Evolutionary conservation across 2,329 filamentous ascomycete genomes (phyloP).

Genomic region (Aspergillus glaucus): DNA sequence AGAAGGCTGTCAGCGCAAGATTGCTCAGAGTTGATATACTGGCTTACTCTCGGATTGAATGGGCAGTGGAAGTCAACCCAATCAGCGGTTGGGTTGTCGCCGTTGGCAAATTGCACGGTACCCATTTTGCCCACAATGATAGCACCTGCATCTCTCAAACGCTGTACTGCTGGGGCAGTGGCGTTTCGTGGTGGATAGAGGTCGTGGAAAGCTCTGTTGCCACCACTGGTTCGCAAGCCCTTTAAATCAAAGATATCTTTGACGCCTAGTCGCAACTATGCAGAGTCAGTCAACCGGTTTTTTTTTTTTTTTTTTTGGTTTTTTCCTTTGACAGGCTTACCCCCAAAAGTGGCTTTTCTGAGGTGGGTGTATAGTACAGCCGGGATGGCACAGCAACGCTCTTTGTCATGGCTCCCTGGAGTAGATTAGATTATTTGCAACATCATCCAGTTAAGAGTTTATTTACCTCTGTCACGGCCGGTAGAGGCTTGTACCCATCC

Average conservation of each 20-base stretch:
- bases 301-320: too few relatives aligned
- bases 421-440: too few relatives aligned
- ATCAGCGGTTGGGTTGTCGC: conserved; percentile 13
- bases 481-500: not conserved
- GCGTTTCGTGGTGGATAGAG: conserved; percentile 43
- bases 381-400: conserved; percentile 52
- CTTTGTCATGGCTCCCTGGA: too few relatives aligned
- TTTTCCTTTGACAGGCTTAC: conserved; percentile 22
- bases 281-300: too few relatives aligned
- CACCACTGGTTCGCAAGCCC: conserved; percentile 51
- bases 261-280: conserved; percentile 45
- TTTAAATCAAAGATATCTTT: conserved; percentile 58
- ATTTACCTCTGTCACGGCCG: too few relatives aligned
- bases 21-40: too few relatives aligned
- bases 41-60: conserved; percentile 21
- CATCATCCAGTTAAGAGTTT: too few relatives aligned
- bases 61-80: conserved; percentile 28
- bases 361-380: conserved; percentile 48
- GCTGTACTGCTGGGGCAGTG: conserved; percentile 48
- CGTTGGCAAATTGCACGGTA: conserved; percentile 21
- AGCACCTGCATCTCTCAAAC: conserved; percentile 54
- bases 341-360: conserved; percentile 48
- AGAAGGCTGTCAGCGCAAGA: too few relatives aligned
- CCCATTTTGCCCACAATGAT: conserved; percentile 27
- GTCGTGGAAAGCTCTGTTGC: conserved; percentile 54